phyloP scores from a whole-genome alignment of 257 asterid species.

The Jaltomata sinuosa region DNA sequence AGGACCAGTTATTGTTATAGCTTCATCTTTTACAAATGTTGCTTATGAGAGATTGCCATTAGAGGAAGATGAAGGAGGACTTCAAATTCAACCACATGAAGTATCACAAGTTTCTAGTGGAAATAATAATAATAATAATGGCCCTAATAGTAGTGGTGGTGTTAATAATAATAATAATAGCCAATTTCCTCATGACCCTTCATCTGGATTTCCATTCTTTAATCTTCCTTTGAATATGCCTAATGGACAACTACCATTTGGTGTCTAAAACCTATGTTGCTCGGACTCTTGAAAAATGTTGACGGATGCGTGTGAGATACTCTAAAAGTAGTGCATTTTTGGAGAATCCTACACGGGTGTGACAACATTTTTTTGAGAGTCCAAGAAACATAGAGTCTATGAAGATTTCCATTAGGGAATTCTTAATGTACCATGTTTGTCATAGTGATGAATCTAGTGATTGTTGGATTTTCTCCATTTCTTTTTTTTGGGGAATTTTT shows the following conservation, averaged over 20 bases:
- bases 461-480: background rate
- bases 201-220: conserved; percentile 10
- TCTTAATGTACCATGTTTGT: background rate
- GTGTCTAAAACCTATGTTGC: background rate
- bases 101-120: background rate
- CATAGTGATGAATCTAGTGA: background rate
- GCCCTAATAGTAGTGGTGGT: background rate
- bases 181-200: conserved; percentile 8
- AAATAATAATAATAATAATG: background rate
- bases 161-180: background rate
- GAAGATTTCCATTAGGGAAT: too few species aligned
- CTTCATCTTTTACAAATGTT: conserved; percentile 9
- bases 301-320: too few species aligned
- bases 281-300: too few species aligned
- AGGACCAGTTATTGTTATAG: conserved; percentile 9
- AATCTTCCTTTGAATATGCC: conserved; percentile 12
- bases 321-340: too few species aligned
- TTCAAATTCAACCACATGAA: background rate
- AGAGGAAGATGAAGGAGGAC: conserved; percentile 1
- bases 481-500: background rate
- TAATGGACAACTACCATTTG: conserved; percentile 7
- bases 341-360: too few species aligned
- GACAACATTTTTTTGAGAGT: too few species aligned
- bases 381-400: too few species aligned
- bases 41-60: conserved; percentile 12